Base-by-base conservation (phyloP, 805 yeast species). In the Yamadazyma nakazawae region DNA sequence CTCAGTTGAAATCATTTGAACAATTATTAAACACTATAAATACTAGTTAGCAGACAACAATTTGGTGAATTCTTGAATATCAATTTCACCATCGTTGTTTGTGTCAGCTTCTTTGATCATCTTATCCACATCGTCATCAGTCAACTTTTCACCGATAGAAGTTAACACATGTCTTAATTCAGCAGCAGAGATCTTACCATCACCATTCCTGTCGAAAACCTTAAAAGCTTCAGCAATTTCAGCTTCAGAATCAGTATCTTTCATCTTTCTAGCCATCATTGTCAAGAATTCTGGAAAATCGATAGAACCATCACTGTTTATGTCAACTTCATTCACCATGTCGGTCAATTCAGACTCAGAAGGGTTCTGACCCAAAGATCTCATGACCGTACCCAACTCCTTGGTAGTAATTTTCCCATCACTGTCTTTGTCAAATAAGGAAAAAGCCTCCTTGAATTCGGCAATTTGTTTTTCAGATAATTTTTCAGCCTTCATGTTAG, bases 361-460 rank as follows among this genome's bases (percentile, higher is more conserved):
- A 32, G 99, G 99, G 61, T 92, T 92, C 69, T 90, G 94, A 43
- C 99, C 99, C 62, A 94, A 77, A n/a, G 97, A 88, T 73, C 99
- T 85, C 99, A 94, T 94, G 44, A 94, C 99, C 3, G 97, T 90
- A 54, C 98, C 97, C 57, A 94, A 78, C 72, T 94, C 99, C 62
- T 88, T 81, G 58, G 97, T 88, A 49, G 97, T 89, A 74, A 94
- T 94, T 63, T 89, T 88, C 55, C 99, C 99, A 69, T 91, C 97
- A 62, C 91, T 86, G 67, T 94, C 96, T 67, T 90, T 90, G 76
- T 94, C 99, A 59, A 94, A 94, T 54, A 94, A 80, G 51, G 97
- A 89, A 67, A 94, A 94, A 5, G 99, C 99, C 75, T 94, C 99
- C 70, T 89, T 90, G 74, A 94, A 94, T 61, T 94, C 98, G 49